phyloP scores from a whole-genome alignment of 352 stramenopile species.

The Pythium insidiosum region DNA sequence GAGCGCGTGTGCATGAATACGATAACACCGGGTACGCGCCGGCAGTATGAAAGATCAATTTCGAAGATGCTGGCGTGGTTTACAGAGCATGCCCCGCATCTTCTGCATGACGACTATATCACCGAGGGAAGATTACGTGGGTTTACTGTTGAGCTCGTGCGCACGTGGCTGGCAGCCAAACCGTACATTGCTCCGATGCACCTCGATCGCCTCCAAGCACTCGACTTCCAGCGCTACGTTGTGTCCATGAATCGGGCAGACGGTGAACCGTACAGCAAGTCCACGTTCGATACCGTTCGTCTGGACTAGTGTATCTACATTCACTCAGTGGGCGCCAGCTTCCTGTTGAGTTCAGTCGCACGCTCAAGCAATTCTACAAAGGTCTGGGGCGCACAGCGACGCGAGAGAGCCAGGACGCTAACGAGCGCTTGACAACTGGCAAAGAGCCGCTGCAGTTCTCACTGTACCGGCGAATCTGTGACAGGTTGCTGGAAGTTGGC shows the following conservation, averaged over 20 bases:
- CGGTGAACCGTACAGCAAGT: constrained; percentile 8
- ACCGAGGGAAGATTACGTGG: too few relatives aligned
- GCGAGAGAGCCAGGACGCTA: neutral
- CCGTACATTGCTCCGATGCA: constrained; percentile 5
- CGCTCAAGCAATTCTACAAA: constrained; percentile 10
- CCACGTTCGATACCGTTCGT: constrained; percentile 8
- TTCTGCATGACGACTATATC: too few relatives aligned
- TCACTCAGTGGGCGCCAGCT: neutral
- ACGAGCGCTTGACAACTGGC: constrained; percentile 2
- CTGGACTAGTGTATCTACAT: constrained; percentile 10
- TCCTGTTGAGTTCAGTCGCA: neutral
- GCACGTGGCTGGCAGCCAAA: too few relatives aligned
- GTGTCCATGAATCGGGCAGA: constrained; percentile 8
- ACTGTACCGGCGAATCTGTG: constrained; percentile 2
- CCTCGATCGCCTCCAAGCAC: constrained; percentile 6
- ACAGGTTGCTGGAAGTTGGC: constrained; percentile 2
- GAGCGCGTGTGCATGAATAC: too few relatives aligned
- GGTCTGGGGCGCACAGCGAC: neutral
- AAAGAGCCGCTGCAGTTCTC: constrained; percentile 10
- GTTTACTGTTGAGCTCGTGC: too few relatives aligned
- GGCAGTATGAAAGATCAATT: too few relatives aligned
- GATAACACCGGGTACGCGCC: too few relatives aligned
- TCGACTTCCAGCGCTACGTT: constrained; percentile 9
- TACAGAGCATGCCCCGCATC: too few relatives aligned
- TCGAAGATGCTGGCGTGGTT: too few relatives aligned